Conservation (phyloP, 2,329 filamentous ascomycete species). For the Colletotrichum salicis region DNA sequence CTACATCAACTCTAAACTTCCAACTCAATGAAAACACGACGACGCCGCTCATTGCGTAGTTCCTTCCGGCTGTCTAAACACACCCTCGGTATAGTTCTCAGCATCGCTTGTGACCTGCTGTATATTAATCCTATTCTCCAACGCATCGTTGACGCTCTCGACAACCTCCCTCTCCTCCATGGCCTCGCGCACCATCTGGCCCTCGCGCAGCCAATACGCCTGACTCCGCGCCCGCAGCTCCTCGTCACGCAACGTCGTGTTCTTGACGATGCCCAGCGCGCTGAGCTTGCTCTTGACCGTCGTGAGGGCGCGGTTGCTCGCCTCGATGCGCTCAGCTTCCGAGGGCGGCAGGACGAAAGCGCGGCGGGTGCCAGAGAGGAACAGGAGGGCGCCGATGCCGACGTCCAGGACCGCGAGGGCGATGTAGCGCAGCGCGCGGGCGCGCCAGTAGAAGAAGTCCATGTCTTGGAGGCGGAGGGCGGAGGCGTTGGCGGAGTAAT, state of each 20-base stretch:
- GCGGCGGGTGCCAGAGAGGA: conserved; percentile 81
- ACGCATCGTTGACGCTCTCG: conserved; percentile 74
- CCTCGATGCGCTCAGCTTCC: conserved; percentile 74
- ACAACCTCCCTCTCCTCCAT: conserved; percentile 84
- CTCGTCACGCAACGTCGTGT: conserved; percentile 80
- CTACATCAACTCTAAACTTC: neutral
- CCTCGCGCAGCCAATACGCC: conserved; percentile 85
- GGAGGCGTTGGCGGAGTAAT: conserved; percentile 71
- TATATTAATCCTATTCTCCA: conserved; percentile 73
- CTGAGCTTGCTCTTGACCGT: conserved; percentile 73
- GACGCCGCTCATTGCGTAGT: conserved; percentile 20
- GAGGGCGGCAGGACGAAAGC: conserved; percentile 74
- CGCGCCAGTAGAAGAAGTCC: conserved; percentile 77
- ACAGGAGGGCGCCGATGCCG: conserved; percentile 73
- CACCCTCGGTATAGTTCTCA: conserved; percentile 65
- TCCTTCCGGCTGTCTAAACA: conserved; percentile 46
- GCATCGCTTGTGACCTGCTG: conserved; percentile 70
- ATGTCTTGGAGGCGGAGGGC: conserved; percentile 71
- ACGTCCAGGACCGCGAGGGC: conserved; percentile 73
- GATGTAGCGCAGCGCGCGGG: conserved; percentile 71
- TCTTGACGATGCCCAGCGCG: conserved; percentile 80
- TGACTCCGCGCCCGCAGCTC: conserved; percentile 73
- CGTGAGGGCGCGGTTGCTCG: conserved; percentile 65
- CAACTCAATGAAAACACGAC: neutral
- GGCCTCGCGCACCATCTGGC: conserved; percentile 74